Conservation (phyloP, 2,329 filamentous ascomycete genomes). For the Phyllosticta ampelicida region DNA sequence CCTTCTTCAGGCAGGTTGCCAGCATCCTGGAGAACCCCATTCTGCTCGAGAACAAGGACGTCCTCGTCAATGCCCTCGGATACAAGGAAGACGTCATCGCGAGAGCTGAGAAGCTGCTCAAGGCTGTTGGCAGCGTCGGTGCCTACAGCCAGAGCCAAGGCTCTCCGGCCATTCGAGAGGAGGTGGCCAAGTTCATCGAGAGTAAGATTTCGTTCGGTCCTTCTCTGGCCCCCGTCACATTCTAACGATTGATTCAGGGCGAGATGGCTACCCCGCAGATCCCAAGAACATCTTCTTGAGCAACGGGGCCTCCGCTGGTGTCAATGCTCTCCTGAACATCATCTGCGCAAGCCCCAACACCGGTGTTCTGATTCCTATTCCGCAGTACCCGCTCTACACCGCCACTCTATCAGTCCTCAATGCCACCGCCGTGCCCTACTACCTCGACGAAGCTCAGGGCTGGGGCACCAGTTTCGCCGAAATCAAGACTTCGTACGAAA, state of each 20-base stretch:
- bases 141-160: slow-evolving; percentile 95
- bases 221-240: not conserved
- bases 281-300: slow-evolving; percentile 80
- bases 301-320: slow-evolving; percentile 82
- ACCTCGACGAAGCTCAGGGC: slow-evolving; percentile 71
- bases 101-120: slow-evolving; percentile 69
- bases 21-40: slow-evolving; percentile 84
- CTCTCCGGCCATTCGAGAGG: slow-evolving; percentile 74
- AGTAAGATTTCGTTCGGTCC: slow-evolving; percentile 36
- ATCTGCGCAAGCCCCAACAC: slow-evolving; percentile 69
- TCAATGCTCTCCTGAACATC: slow-evolving; percentile 84
- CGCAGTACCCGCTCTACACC: slow-evolving; percentile 96
- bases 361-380: slow-evolving; percentile 87
- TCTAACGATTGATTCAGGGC: slow-evolving; percentile 39
- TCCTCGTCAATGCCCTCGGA: slow-evolving; percentile 62
- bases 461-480: slow-evolving; percentile 83
- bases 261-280: slow-evolving; percentile 80
- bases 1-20: slow-evolving; percentile 95
- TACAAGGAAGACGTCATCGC: slow-evolving; percentile 87
- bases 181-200: slow-evolving; percentile 87
- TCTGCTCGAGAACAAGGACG: slow-evolving; percentile 71
- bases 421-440: slow-evolving; percentile 82
- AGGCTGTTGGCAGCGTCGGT: slow-evolving; percentile 79
- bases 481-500: slow-evolving; percentile 62
- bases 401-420: slow-evolving; percentile 80